A percentile compares a stretch with the other conserved stretches of the same genome.
These are phyloP conservation scores for Paramecium pentaurelia DNA, from an alignment of 73 alveolate genomes.

Conservation along the genomic window DNA sequence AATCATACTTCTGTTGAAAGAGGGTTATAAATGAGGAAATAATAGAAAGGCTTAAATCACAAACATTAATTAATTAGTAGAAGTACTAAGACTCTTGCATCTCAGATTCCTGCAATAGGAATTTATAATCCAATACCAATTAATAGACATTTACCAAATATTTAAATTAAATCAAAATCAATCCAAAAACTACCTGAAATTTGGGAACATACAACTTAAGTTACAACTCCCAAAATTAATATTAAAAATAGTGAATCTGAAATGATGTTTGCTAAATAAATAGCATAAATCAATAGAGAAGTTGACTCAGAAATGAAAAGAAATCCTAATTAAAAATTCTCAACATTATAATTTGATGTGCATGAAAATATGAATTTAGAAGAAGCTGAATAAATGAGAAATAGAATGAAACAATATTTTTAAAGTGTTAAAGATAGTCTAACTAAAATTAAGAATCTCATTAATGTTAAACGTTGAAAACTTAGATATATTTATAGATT, in stretches of 20 bases:
- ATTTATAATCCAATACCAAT: neutral
- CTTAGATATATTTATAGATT: neutral
- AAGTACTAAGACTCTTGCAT: neutral
- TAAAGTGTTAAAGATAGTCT: conserved; percentile 30
- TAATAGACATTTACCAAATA: conserved; percentile 12
- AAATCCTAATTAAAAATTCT: conserved; percentile 4
- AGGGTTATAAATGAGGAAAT: neutral
- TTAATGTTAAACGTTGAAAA: conserved; percentile 26
- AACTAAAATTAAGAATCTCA: neutral
- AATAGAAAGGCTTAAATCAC: neutral
- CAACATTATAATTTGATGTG: neutral
- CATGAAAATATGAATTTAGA: neutral
- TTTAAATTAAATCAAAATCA: conserved; percentile 3
- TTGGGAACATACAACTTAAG: neutral
- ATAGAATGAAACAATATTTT: conserved; percentile 12
- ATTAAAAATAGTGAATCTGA: neutral
- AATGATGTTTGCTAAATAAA: conserved; percentile 19
- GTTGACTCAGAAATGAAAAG: conserved; percentile 14
- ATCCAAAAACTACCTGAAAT: neutral
- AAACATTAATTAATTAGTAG: neutral
- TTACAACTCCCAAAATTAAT: neutral
- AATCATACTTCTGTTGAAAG: conserved; percentile 7
- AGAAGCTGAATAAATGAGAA: conserved; percentile 39
- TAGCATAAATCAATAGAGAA: conserved; percentile 35
- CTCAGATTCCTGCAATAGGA: conserved; percentile 20